Base-by-base conservation (phyloP, 2,329 filamentous ascomycete genomes). In the Aspergillus quadrilineatus region DNA sequence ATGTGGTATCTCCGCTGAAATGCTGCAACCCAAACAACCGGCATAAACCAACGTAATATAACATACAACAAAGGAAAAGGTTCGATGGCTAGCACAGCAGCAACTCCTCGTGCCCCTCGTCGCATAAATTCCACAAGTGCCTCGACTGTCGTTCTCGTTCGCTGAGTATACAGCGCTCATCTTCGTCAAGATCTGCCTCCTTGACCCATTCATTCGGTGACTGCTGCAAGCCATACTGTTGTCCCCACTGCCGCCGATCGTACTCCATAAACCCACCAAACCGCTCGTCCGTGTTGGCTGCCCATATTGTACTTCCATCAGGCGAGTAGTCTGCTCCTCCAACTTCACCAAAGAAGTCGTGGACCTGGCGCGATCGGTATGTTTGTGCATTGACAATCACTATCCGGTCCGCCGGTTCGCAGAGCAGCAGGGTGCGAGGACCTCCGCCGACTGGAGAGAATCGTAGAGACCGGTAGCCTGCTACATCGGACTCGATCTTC, bases 261-360 rank as follows among this genome's bases (percentile, higher is more conserved):
- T 73, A 78, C 56, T 75, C 70, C 75, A 78, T 76, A 39, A 78
- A 72, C 1, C 76, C 76, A 29, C 76, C 76, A 56, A 76, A 77
- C 15, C 71, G 67, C 7, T 67, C 65, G 60, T 78, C 76, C 12
- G 75, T 70, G 55, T 78, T 78, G 5, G 75, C 73, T 32, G 77
- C 73, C 73, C 74, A 78, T 59, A 78, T 71, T 6, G 65, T 63
- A 9, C 67, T 62, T 5, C 76, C 76, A 54, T 78, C 75, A 1
- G 74, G 73, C 22, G 71, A 67, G 52, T 72, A 77, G 55, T 75
- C 73, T 0, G 75, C 74, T 2, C 76, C 76, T 5, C 72, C 75
- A 29, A 78, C 73, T 51, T 78, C 76, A 4, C 76, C 76, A 17
- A 78, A 78, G 65, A 78, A 78, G 58, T 78, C 75, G 39, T 77